Evolutionary conservation across 306 rosid species (phyloP), one percentile per base, ranked within the genome.

Genomic region (Purshia tridentata): DNA sequence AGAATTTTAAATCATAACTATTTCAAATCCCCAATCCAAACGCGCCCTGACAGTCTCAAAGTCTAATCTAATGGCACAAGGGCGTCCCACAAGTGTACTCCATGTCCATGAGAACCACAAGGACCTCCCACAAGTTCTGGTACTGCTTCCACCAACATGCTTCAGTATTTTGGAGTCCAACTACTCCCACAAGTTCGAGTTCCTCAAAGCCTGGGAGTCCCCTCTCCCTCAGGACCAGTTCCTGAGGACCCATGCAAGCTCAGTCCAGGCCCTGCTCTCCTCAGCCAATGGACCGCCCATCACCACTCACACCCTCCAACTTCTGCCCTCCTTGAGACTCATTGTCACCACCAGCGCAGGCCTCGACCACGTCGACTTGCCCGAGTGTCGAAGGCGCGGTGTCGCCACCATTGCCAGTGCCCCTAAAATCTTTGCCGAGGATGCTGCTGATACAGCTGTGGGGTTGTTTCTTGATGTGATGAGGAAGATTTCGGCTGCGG

Each of bases 391-490:
- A 35, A 59, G 70, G 6, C 82, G 74, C 15, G 70, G 67, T 13
- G 19, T 82, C 5, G 61, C 65, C 64, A 4, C 65, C 64, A 4
- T 88, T 7, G 88, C 87, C 53, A 57, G 47, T n/a, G 81, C 85
- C 1, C 76, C 83, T 6, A 72, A 54, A 61, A 2, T 74, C 4
- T 86, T 49, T 40, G 78, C 89, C 0, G 84, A 75, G 22, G 89
- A 88, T 40, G 92, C 79, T 1, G 91, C 91, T 0, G 89, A 88
- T 50, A 11, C 76, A 71, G 89, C 88, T 0, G 80, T 88, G 3
- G 92, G 81, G 6, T 70, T 90, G 78, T 45, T 86, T 41, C 70
- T 88, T 15, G 88, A 88, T 4, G 91, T 86, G 4, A 46, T 75
- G 0, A 72, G 85, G 45, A 84, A 76, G 56, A 56, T 90, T 4